Conservation (phyloP, 208 protist species). For the Naegleria lovaniensis region DNA sequence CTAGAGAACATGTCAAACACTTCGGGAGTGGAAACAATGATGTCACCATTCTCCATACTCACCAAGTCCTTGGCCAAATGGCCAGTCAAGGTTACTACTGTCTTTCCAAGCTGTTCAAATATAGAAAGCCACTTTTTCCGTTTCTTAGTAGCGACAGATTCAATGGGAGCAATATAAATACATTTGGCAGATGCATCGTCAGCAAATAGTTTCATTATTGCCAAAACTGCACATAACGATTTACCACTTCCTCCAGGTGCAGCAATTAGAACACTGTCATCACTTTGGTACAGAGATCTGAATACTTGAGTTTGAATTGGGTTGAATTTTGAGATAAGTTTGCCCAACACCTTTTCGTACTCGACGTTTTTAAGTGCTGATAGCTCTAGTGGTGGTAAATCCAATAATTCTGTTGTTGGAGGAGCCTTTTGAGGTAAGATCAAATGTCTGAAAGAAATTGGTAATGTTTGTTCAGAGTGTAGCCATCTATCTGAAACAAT, state of each 20-base stretch:
- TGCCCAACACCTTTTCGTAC: slow-evolving; percentile 36
- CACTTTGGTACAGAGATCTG: slow-evolving; percentile 76
- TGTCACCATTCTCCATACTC: slow-evolving; percentile 51
- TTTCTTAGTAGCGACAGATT: not conserved
- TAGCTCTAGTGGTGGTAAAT: slow-evolving; percentile 67
- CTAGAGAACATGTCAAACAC: slow-evolving; percentile 85
- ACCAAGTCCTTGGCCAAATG: slow-evolving; percentile 56
- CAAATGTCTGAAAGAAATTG: slow-evolving; percentile 77
- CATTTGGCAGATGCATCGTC: not conserved
- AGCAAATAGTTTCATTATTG: slow-evolving; percentile 63
- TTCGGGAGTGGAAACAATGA: slow-evolving; percentile 84
- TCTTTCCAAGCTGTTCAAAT: slow-evolving; percentile 22
- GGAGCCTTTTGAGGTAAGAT: slow-evolving; percentile 76
- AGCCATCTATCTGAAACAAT: slow-evolving; percentile 81
- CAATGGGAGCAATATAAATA: slow-evolving; percentile 77
- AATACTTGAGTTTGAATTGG: slow-evolving; percentile 74
- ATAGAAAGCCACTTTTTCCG: not conserved
- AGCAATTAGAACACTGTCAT: slow-evolving; percentile 87
- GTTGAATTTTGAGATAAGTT: slow-evolving; percentile 59
- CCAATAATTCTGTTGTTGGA: slow-evolving; percentile 73
- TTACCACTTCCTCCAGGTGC: slow-evolving; percentile 91
- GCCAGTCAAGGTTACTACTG: slow-evolving; percentile 76
- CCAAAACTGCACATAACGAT: slow-evolving; percentile 76
- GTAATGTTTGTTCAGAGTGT: slow-evolving; percentile 51
- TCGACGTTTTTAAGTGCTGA: slow-evolving; percentile 39